Percentiles rank a stretch among this genome's conserved stretches.
Evolutionary conservation across 306 rosid species (phyloP).

Genomic region (Inga oerstediana): DNA sequence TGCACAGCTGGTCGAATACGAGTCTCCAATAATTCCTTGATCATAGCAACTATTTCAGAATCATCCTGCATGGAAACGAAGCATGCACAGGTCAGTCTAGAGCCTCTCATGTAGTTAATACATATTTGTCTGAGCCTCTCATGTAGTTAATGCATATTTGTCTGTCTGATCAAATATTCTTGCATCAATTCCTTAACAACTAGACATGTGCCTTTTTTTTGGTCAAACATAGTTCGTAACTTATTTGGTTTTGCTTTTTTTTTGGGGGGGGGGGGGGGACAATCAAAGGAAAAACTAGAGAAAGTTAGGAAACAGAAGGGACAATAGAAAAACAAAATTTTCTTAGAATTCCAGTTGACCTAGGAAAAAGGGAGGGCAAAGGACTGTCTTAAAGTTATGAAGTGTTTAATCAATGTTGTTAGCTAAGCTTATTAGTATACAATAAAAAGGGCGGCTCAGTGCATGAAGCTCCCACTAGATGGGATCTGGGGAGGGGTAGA

Average conservation of each 20-base stretch:
- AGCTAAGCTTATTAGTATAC: too few relatives aligned
- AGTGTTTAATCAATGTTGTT: neutral
- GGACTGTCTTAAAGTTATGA: neutral
- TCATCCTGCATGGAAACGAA: conserved; percentile 66
- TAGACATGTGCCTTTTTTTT: neutral
- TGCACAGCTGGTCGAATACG: conserved; percentile 96
- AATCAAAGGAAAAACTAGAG: neutral
- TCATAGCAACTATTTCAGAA: conserved; percentile 96
- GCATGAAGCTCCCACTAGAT: too few relatives aligned
- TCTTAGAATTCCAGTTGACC: neutral
- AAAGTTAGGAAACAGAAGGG: neutral
- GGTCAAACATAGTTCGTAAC: neutral
- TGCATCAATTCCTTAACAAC: neutral
- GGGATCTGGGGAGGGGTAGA: too few relatives aligned
- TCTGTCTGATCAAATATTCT: neutral
- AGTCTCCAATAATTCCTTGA: conserved; percentile 93
- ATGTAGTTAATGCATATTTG: neutral
- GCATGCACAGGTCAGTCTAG: neutral
- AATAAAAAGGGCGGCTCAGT: too few relatives aligned
- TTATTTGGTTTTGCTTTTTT: neutral
- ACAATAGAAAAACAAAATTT: neutral
- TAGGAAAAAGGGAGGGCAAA: neutral
- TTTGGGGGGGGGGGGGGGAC: neutral
- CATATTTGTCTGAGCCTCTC: neutral
- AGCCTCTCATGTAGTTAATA: neutral